Conservation (phyloP, 257 asterid species). For the Parsonsia alboflavescens region DNA sequence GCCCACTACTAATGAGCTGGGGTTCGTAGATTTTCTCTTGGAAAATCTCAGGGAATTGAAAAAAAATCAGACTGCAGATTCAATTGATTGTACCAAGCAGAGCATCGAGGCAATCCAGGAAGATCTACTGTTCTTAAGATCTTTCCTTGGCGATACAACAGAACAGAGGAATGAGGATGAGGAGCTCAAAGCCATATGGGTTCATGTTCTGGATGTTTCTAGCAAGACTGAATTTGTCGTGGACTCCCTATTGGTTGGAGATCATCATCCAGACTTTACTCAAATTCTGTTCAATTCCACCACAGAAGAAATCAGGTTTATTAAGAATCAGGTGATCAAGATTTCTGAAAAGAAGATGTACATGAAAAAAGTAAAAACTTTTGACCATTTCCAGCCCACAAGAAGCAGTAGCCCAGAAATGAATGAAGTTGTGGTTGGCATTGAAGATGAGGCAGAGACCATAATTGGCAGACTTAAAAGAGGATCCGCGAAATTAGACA, state of each 20-base stretch:
- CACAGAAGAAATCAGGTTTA: background rate
- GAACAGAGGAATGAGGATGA: background rate
- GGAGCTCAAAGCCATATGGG: background rate
- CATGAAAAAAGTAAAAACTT: too few relatives aligned
- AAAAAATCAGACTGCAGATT: background rate
- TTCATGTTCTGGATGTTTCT: background rate
- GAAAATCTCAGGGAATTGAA: background rate
- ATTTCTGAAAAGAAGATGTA: background rate
- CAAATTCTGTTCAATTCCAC: background rate
- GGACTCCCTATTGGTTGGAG: background rate
- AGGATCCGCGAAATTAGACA: background rate
- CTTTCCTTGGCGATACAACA: background rate
- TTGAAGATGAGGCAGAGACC: constrained; percentile 1
- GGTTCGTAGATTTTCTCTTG: constrained; percentile 5
- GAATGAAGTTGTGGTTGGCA: constrained; percentile 7
- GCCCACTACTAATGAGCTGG: background rate
- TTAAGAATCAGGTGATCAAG: background rate
- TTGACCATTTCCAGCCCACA: background rate
- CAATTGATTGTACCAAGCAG: background rate
- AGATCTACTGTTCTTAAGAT: background rate
- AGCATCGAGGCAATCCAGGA: background rate
- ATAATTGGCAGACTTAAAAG: constrained; percentile 2
- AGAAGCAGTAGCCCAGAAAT: background rate
- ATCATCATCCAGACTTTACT: background rate
- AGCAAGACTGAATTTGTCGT: background rate